These are phyloP conservation scores for Lachancea waltii DNA, from an alignment of 805 yeast genomes.

Conservation along the genomic window DNA sequence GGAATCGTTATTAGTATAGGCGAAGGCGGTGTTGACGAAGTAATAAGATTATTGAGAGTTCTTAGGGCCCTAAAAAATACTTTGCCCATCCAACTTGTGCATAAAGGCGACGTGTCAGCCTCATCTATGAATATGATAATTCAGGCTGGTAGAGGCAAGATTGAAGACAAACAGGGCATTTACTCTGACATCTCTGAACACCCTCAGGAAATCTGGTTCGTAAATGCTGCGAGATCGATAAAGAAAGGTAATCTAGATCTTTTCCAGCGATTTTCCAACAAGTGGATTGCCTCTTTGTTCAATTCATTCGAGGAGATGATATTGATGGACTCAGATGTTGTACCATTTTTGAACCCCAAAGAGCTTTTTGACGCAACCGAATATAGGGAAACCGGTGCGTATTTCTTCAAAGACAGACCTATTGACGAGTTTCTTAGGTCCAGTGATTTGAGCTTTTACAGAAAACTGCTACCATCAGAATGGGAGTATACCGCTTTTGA, in stretches of 20 bases:
- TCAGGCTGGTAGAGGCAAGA: constrained; percentile 31
- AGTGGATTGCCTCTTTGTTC: constrained; percentile 42
- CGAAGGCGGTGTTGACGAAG: constrained; percentile 30
- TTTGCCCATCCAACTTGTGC: constrained; percentile 39
- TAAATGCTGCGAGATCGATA: constrained; percentile 25
- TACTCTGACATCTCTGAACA: constrained; percentile 11
- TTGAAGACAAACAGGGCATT: constrained; percentile 25
- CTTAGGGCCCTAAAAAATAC: constrained; percentile 32
- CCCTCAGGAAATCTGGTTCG: constrained; percentile 38
- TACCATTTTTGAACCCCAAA: constrained; percentile 37
- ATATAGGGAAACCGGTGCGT: constrained; percentile 34
- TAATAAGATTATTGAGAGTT: constrained; percentile 38
- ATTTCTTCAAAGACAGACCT: constrained; percentile 42
- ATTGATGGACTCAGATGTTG: constrained; percentile 48
- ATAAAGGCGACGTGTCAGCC: constrained; percentile 34
- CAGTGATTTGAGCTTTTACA: constrained; percentile 2
- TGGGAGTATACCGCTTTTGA: not conserved
- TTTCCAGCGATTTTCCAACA: constrained; percentile 42
- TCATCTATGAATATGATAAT: constrained; percentile 32
- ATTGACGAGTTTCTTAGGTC: constrained; percentile 5
- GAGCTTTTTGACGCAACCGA: constrained; percentile 31
- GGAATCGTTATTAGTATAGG: constrained; percentile 37
- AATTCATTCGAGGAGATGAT: constrained; percentile 43
- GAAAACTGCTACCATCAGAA: not conserved
- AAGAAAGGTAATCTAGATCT: constrained; percentile 23